Base-by-base conservation (phyloP, 371 early-diverging fungal species). In the Syncephalastrum contaminatum region DNA sequence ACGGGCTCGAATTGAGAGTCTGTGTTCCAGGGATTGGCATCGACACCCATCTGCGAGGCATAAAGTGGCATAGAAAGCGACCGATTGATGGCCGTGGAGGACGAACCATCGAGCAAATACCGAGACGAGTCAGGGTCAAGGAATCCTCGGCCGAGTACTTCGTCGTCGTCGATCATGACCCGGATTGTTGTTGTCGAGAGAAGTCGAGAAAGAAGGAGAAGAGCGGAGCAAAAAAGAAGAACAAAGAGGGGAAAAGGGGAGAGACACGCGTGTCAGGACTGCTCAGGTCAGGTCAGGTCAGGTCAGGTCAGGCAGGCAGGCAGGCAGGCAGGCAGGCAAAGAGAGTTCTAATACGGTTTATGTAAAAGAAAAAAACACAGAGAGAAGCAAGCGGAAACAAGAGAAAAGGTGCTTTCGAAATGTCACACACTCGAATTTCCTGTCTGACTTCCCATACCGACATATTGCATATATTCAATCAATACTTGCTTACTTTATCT, bases 1-100 rank as follows among this genome's bases (percentile, higher is more conserved):
- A 60, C 60, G 36, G 44, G 48, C 20, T 60, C 60, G 30, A 63
- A 58, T 15, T 53, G 53, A 10, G 59, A 42, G 25, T 48, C 60
- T 19, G 60, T 60, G 15, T 60, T 50, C 65, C 60, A 60, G 16
- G 65, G 61, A 22, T 58, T 51, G 53, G 54, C 56, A 43, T 63
- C 55, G 21, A 48, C 56, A 20, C 59, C 50, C 15, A 47, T 27
- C 36, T 58, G 52, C 7, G 56, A 19, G 48, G 61, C 41, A 48
- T 61, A 51, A 36, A 63, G 41, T 4, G 53, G 47, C 53, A 53
- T 58, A 27, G 58, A 58, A 16, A 61, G 41, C 18, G 62, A 56
- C 47, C 57, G 51, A 24, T 62, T 56, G 56, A 62, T 44, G 20
- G 62, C 36, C 25, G 56, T 53, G 25, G 62, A 62, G 20, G 51